Conservation (phyloP, 306 rosid genomes). For the Glycine soja region DNA sequence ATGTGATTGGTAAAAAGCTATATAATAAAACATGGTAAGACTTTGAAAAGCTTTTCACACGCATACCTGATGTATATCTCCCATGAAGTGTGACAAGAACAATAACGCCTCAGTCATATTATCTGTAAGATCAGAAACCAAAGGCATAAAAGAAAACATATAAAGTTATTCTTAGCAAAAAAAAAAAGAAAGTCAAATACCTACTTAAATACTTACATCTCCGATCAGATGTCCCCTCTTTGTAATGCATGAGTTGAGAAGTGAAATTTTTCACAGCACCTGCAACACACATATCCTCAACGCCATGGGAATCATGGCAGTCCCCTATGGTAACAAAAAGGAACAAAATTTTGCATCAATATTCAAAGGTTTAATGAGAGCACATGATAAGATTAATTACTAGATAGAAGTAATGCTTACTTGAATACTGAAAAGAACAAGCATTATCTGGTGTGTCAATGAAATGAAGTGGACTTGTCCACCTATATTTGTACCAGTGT, state of each 20-base stretch:
- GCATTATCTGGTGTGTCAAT: slow-evolving; percentile 78
- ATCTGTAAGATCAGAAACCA: slow-evolving; percentile 54
- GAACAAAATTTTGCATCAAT: not conserved
- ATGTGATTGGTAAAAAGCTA: not conserved
- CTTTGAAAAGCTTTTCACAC: not conserved
- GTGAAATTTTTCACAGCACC: slow-evolving; percentile 87
- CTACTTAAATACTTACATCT: slow-evolving; percentile 56
- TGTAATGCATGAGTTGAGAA: slow-evolving; percentile 74
- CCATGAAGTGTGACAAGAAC: slow-evolving; percentile 89
- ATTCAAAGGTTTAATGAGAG: not conserved
- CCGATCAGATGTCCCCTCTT: slow-evolving; percentile 68
- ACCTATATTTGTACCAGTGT: slow-evolving; percentile 69
- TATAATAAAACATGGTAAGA: not conserved
- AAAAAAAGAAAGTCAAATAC: too few relatives aligned
- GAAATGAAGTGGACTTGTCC: slow-evolving; percentile 92
- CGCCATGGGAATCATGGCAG: slow-evolving; percentile 68
- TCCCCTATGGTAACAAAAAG: slow-evolving; percentile 58
- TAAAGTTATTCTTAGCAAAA: not conserved
- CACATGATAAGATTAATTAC: too few relatives aligned
- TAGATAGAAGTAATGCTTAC: slow-evolving; percentile 47
- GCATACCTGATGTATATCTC: slow-evolving; percentile 91
- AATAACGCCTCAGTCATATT: slow-evolving; percentile 94
- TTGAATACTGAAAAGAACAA: slow-evolving; percentile 70
- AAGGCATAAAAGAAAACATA: not conserved
- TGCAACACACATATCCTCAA: slow-evolving; percentile 75